A percentile compares a stretch with the other conserved stretches of the same genome.
Conservation (phyloP, 495 filamentous ascomycete species). For the Chaetomium tenue region DNA sequence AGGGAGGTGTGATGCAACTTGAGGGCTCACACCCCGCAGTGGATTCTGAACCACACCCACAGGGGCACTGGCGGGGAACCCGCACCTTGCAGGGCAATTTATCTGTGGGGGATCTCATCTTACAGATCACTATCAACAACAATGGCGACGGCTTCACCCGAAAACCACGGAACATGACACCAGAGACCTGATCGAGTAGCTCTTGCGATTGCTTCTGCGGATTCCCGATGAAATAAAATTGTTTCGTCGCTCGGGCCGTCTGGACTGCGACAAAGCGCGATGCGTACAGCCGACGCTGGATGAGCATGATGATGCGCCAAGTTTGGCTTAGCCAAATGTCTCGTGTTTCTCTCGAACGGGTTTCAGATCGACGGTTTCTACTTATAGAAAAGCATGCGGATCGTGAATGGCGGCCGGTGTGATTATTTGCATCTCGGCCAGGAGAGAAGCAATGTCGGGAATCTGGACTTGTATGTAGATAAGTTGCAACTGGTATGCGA, state of each 20-base stretch:
- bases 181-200: not conserved
- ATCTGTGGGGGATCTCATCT: not conserved
- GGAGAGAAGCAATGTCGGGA: not conserved
- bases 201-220: conserved; percentile 9
- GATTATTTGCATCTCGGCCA: conserved; percentile 1
- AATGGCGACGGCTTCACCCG: not conserved
- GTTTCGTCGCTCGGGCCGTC: conserved; percentile 2
- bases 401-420: not conserved
- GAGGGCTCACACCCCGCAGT: conserved; percentile 19
- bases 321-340: not conserved
- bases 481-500: not conserved
- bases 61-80: conserved; percentile 18
- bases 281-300: no score
- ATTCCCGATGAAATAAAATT: not conserved
- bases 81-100: not conserved
- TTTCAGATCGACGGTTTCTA: conserved; percentile 4
- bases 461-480: not conserved
- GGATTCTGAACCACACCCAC: not conserved
- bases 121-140: not conserved
- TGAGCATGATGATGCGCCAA: no score
- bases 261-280: not conserved
- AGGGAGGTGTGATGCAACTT: not conserved
- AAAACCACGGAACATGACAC: not conserved
- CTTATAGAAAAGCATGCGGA: not conserved
- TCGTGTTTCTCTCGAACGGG: not conserved